Conservation (phyloP, 768 basidiomycete genomes). For the Mycena epipterygia region DNA sequence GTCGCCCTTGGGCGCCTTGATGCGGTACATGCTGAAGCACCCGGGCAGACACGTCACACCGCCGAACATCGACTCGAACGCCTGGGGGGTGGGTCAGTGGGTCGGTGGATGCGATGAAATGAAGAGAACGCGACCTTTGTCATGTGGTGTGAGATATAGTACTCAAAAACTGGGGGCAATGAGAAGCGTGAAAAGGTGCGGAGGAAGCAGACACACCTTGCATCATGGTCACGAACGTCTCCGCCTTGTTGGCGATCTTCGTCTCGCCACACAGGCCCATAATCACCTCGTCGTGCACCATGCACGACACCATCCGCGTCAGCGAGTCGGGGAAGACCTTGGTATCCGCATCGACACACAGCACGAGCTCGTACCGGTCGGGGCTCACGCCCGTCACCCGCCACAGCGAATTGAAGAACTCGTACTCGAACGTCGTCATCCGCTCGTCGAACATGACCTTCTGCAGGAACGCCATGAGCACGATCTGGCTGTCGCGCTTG, state of each 20-base stretch:
- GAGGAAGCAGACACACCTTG: constrained; percentile 76
- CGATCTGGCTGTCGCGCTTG: constrained; percentile 98
- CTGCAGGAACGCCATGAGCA: constrained; percentile 97
- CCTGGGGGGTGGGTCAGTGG: too few species aligned
- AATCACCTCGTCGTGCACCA: constrained; percentile 97
- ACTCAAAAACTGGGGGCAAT: constrained; percentile 87
- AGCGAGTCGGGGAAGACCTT: constrained; percentile 99
- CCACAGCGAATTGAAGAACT: constrained; percentile 99
- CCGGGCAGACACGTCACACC: constrained; percentile 99
- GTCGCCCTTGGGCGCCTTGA: constrained; percentile 98
- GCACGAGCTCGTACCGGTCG: constrained; percentile 93
- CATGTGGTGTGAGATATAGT: constrained; percentile 99
- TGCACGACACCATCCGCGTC: constrained; percentile 95
- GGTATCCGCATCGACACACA: constrained; percentile 98
- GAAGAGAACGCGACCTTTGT: too few species aligned
- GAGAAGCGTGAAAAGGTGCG: background rate
- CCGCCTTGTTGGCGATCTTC: constrained; percentile 99
- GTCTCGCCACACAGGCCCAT: constrained; percentile 99
- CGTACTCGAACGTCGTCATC: constrained; percentile 99
- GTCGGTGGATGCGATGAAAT: too few species aligned
- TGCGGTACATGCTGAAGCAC: constrained; percentile 99
- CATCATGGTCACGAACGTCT: constrained; percentile 99
- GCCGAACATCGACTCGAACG: constrained; percentile 99
- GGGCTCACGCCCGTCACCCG: constrained; percentile 94
- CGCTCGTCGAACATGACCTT: constrained; percentile 99